Base-by-base conservation (phyloP, 2,329 filamentous ascomycete genomes). In the Fusarium duplospermum region DNA sequence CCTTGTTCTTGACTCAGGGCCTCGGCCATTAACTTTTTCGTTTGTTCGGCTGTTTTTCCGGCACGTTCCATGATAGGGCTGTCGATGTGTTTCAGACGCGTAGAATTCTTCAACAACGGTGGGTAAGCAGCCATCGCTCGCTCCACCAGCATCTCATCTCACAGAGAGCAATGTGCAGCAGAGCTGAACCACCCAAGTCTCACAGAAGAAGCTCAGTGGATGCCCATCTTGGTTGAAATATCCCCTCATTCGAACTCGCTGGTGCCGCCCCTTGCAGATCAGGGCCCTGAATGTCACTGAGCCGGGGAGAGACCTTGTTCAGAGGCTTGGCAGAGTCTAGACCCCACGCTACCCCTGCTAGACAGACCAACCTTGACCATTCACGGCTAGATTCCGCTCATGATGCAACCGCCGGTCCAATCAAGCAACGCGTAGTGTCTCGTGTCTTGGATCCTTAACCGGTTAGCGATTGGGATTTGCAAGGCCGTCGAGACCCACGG, bases 401-500 rank as follows among this genome's bases (percentile, higher is more conserved):
- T 36, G 31, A 57, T 57, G 54, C 33, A 57, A 36, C 33, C n/a
- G 14, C 18, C n/a, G 4, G 54, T 24, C 54, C 54, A 36, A 33
- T 33, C 22, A 57, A 35, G 22, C 54, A 33, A 16, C 54, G 29
- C 31, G 31, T 14, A 57, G 31, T 57, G 54, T 33, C 54, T 57
- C 54, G 29, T 57, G 54, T 36, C 33, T 57, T 52, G 47, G 47
- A 27, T 29, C 47, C 47, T 31, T n/a, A 52, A 52, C 47, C 47
- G 47, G 47, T 57, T 35, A 57, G 54, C 54, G 31, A 57, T 57
- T 57, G 54, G 54, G 54, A 36, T 24, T 57, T 24, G 54, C 54
- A 57, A 36, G 54, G 54, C 11, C 54, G 20, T 16, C 20, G 33
- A 36, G 31, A 20, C 47, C 47, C 27, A 52, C 31, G 54, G 54